Base-by-base conservation (phyloP, 2,329 filamentous ascomycete genomes). In the Ustulina deusta region DNA sequence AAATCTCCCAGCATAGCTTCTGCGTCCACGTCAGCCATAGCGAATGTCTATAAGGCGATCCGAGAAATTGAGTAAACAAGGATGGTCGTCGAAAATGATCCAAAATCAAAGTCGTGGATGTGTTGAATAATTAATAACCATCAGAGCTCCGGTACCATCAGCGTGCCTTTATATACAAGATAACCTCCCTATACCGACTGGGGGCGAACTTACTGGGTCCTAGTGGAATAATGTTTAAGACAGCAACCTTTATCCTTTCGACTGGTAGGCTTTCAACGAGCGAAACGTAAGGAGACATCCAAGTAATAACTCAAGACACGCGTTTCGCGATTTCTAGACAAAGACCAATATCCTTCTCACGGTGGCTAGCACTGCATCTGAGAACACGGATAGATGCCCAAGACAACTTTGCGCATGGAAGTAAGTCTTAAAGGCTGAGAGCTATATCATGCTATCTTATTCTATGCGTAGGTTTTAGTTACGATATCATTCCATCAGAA, bases 131-230 rank as follows among this genome's bases (percentile, higher is more conserved):
- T 17, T 15, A 40, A 10, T 2, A 40, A 4, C 22, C 6, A 27
- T 48, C 15, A 9, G 32, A 49, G 6, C 15, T 22, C 44, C 17
- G 32, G 44, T 3, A 5, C 5, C 10, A 22, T 27, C 22, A 51
- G 20, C 20, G n/a, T 20, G 15, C 15, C n/a, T 40, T 40, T 60
- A 60, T 60, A 60, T 15, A 17, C 13, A 29, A 49, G 13, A 17
- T 6, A 25, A 46, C n/a, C 7, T 46, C 6, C 11, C 25, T 29
- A 44, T 15, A 38, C 29, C 10, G 27, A 34, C 5, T 15, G 38
- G 2, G 25, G n/a, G 56, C 27, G 32, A 40, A 20, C 9, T 49
- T 20, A 1, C 6, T 22, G 5, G 57, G 9, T 5, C 27, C n/a
- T 20, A 22, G 40, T 6, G 27, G 25, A 13, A n/a, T 46, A 22